Evolutionary conservation across 257 asterid genomes (phyloP), one percentile per base, ranked within the genome.

Genomic region (Ligustrum vulgare): DNA sequence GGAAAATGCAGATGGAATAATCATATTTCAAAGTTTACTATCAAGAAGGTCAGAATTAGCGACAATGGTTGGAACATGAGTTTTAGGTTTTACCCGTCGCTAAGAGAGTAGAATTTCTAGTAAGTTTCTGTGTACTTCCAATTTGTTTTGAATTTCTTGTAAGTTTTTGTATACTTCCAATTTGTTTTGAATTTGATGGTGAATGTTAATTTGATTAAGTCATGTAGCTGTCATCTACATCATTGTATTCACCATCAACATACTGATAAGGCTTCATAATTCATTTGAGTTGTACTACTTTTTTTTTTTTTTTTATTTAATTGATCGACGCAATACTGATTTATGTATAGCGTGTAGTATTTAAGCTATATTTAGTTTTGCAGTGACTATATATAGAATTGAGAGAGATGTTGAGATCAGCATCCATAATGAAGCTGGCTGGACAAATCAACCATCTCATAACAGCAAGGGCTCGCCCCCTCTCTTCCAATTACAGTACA

Each of bases 321-420:
- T 15, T 16, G 13, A 39, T 23, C 1, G 31, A 35, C 16, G 45
- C 13, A 73, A 73, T 16, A 76, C 71, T 18, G 6, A 60, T 36
- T 18, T 13, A 28, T 71, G 22, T 39, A 58, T 34, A n/a, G 37
- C 20, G 22, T 22, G 4, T 18, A 16, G 23, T 71, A 34, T 64
- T 41, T 76, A 67, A 72, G 67, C 33, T 20, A 39, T 49, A 8
- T 72, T 67, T 41, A 13, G 20, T 54, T 71, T 73, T 66, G 78
- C 78, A 72, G 70, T n/a, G 10, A 51, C 54, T 56, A 22, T 68
- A 34, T 56, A 22, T 68, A 34, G 45, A 72, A 63, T 33, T 9
- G 34, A 51, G 20, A n/a, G 8, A 82, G 51, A 89, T 93, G 91
- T 76, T 83, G 39, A 80, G 89, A 81, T 51, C 80, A 56, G 56